phyloP scores from a whole-genome alignment of 1,284 basidiomycete species.

The Kwoniella shivajii region DNA sequence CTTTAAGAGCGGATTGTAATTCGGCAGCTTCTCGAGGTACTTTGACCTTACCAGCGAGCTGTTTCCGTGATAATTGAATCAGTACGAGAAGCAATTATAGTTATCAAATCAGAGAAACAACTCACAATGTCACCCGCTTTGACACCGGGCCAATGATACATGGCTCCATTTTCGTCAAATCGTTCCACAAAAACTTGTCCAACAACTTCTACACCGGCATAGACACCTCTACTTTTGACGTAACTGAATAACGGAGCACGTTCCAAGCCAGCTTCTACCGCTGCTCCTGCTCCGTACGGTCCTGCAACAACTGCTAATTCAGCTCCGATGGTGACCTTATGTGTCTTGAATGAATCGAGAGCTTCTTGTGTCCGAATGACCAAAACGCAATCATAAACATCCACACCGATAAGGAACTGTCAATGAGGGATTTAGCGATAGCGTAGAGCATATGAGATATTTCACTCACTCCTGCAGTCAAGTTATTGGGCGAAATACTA shows the following conservation, averaged over 20 bases:
- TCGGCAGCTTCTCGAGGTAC: slow-evolving; percentile 55
- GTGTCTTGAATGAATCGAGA: slow-evolving; percentile 57
- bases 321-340: slow-evolving; percentile 59
- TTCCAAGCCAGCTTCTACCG: slow-evolving; percentile 56
- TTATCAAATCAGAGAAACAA: not conserved
- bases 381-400: slow-evolving; percentile 57
- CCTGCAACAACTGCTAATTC: slow-evolving; percentile 60
- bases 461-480: slow-evolving; percentile 49
- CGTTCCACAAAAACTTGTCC: slow-evolving; percentile 56
- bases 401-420: slow-evolving; percentile 54
- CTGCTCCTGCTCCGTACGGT: slow-evolving; percentile 58
- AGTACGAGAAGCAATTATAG: too few relatives aligned
- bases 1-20: slow-evolving; percentile 55
- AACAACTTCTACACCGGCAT: slow-evolving; percentile 57
- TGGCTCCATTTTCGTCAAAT: slow-evolving; percentile 52
- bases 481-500: slow-evolving; percentile 58
- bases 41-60: slow-evolving; percentile 55
- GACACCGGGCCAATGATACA: slow-evolving; percentile 55
- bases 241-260: slow-evolving; percentile 55
- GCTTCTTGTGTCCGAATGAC: slow-evolving; percentile 57
- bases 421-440: not conserved
- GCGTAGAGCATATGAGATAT: not conserved
- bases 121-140: slow-evolving; percentile 55
- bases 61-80: too few relatives aligned
- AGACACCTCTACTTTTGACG: slow-evolving; percentile 54